Evolutionary conservation across 2,329 filamentous ascomycete species (phyloP), one percentile per base, ranked within the genome.

Genomic region (Fusarium pseudograminearum): DNA sequence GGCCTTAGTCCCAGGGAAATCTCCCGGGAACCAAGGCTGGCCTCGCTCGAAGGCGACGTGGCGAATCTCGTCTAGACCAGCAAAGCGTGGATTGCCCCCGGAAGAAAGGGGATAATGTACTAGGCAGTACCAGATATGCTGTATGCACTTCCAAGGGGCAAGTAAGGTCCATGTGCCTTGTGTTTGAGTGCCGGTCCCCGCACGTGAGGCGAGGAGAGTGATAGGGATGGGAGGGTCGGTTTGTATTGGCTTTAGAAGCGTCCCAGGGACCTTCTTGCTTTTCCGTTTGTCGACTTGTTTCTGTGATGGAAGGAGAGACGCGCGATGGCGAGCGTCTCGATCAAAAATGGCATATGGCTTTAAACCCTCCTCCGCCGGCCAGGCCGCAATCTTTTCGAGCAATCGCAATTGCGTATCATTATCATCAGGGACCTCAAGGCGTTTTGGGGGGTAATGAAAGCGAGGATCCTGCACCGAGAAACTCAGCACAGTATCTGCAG

Each of bases 61-160:
- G 36, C 90, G 87, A 52, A 89, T 85, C 79, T 99, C 92, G 45
- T 93, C 85, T 33, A 98, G 75, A 0, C 96, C 95, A 3, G 93
- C 95, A 71, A 97, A 93, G 26, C 91, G 86, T 3, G 93, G 91
- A 63, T 93, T 97, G 0, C 91, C 90, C 10, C 94, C 94, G 2
- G 90, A 91, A 0, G 90, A 91, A 1, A 97, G 84, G 0, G 93
- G 93, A 63, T 90, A 93, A 76, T 93, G 93, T 80, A 97, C 91
- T 16, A 98, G 81, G 47, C 89, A 90, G 73, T 95, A 91, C 96
- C 96, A 99, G 33, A 98, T 84, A 0, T 93, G 89, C 36, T 89
- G 83, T 36, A 98, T 91, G 73, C 93, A 97, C 76, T 93, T 94
- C 93, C 95, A 98, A 0, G 96, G 96, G 5, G 96, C 85, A 26